Percentiles rank a stretch among this genome's conserved stretches.
phyloP scores from a whole-genome alignment of 257 asterid species.

The Thymus mandschuricus region DNA sequence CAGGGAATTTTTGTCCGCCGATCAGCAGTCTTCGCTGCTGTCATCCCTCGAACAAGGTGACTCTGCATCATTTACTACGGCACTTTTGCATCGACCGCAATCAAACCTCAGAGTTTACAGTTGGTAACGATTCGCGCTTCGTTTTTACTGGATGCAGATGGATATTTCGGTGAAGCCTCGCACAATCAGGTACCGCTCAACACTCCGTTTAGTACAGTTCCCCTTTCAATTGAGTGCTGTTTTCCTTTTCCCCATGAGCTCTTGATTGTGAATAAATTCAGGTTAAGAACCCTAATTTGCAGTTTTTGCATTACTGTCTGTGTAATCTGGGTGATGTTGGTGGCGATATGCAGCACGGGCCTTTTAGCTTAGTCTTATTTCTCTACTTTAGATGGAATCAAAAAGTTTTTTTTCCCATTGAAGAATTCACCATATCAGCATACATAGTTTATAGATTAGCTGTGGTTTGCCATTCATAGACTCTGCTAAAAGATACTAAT shows the following conservation, averaged over 20 bases:
- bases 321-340: not conserved
- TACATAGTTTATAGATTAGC: not conserved
- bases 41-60: constrained; percentile 66
- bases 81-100: not conserved
- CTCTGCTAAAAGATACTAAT: not conserved
- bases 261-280: constrained; percentile 25
- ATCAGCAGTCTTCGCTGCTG: constrained; percentile 64
- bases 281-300: constrained; percentile 45
- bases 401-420: not conserved
- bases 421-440: not conserved
- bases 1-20: constrained; percentile 61
- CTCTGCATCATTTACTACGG: not conserved
- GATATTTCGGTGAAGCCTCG: constrained; percentile 63
- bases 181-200: constrained; percentile 65
- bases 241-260: not conserved
- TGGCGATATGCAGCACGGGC: not conserved
- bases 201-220: not conserved
- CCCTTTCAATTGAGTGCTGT: not conserved
- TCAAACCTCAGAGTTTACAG: not conserved
- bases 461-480: not conserved
- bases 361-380: not conserved
- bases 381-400: not conserved
- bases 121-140: constrained; percentile 20
- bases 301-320: not conserved
- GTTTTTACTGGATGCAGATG: constrained; percentile 63